Conservation (phyloP, 805 yeast genomes). For the Diddensiella santjacobensis region DNA sequence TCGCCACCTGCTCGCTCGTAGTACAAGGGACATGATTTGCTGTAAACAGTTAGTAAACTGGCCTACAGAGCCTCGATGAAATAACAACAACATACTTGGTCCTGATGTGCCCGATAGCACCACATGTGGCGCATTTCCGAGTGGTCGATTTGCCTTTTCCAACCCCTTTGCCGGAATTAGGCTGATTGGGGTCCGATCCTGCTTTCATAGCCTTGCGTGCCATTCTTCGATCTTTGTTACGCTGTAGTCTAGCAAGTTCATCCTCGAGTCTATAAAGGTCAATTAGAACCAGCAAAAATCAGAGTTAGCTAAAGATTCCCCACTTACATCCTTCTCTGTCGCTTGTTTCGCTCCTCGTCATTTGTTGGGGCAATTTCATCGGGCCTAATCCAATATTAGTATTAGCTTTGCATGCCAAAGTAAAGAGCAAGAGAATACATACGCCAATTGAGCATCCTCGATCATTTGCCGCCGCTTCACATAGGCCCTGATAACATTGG, state of each 20-base stretch:
- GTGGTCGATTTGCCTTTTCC: slow-evolving; percentile 71
- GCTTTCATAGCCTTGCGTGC: slow-evolving; percentile 52
- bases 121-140: slow-evolving; percentile 91
- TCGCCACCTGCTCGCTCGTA: slow-evolving; percentile 39
- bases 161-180: slow-evolving; percentile 52
- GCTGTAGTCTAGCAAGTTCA: slow-evolving; percentile 76
- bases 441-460: slow-evolving; percentile 58
- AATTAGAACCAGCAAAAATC: background rate
- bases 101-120: slow-evolving; percentile 90
- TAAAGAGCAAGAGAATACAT: background rate
- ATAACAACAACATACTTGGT: slow-evolving; percentile 49
- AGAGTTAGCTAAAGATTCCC: background rate
- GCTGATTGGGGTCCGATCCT: slow-evolving; percentile 24
- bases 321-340: slow-evolving; percentile 56
- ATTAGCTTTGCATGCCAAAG: background rate
- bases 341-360: slow-evolving; percentile 77
- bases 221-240: slow-evolving; percentile 63
- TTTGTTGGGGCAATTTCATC: slow-evolving; percentile 74
- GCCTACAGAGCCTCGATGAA: slow-evolving; percentile 8
- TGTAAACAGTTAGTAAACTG: slow-evolving; percentile 1
- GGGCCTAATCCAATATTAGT: slow-evolving; percentile 30
- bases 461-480: slow-evolving; percentile 64
- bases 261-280: slow-evolving; percentile 50
- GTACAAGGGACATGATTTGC: slow-evolving; percentile 83
- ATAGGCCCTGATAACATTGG: slow-evolving; percentile 82